These are phyloP conservation scores for Sindora glabra DNA, from an alignment of 306 rosid species.

Conservation along the genomic window DNA sequence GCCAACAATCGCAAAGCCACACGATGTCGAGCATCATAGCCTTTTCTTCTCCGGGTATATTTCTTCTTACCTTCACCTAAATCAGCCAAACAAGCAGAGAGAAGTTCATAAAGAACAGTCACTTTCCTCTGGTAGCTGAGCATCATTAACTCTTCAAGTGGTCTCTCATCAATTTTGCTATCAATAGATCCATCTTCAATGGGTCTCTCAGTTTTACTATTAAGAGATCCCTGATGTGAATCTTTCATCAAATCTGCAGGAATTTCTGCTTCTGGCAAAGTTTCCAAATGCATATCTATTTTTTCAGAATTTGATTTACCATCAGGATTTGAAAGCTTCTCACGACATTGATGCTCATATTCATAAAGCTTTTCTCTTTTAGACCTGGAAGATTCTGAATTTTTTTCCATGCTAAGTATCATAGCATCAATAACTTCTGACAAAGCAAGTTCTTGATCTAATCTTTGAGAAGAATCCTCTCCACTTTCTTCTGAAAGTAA, in stretches of 20 bases:
- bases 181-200: constrained; percentile 38
- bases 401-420: constrained; percentile 39
- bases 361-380: constrained; percentile 52
- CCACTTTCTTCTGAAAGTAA: constrained; percentile 57
- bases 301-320: constrained; percentile 36
- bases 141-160: constrained; percentile 54
- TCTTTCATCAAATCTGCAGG: constrained; percentile 25
- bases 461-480: constrained; percentile 39
- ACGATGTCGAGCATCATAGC: constrained; percentile 89
- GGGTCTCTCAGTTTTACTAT: constrained; percentile 34
- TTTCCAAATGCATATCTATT: constrained; percentile 19
- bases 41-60: constrained; percentile 54
- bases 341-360: constrained; percentile 53
- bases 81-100: constrained; percentile 76
- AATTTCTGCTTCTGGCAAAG: constrained; percentile 17
- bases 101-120: constrained; percentile 68
- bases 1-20: constrained; percentile 65
- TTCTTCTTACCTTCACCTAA: constrained; percentile 35
- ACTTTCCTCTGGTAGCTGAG: constrained; percentile 74
- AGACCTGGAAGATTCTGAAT: constrained; percentile 25
- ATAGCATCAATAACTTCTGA: constrained; percentile 57
- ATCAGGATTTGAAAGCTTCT: constrained; percentile 43
- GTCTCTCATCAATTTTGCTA: constrained; percentile 34
- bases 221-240: constrained; percentile 10
- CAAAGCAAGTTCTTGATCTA: constrained; percentile 62